Conservation (phyloP, 441 rosid species). For the Manihot esculenta region DNA sequence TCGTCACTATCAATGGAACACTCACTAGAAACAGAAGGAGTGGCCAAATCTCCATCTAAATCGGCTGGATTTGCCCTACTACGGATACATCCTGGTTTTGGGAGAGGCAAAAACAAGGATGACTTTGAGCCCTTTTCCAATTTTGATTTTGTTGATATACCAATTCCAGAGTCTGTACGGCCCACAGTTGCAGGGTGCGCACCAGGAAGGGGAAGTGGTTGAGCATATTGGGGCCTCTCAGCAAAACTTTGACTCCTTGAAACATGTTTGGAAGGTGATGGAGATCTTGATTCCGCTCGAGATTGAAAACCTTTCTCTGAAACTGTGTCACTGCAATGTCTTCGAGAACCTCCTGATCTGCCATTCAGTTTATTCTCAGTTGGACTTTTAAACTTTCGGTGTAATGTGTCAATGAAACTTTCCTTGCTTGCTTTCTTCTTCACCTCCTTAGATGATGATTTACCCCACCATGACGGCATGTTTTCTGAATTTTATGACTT, state of each 20-base stretch:
- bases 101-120: conserved; percentile 49
- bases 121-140: conserved; percentile 47
- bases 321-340: conserved; percentile 46
- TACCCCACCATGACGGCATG: conserved; percentile 77
- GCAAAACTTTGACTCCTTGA: conserved; percentile 62
- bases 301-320: conserved; percentile 56
- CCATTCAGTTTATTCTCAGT: conserved; percentile 44
- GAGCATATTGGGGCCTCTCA: conserved; percentile 48
- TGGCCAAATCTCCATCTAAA: conserved; percentile 51
- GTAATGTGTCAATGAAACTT: conserved; percentile 49
- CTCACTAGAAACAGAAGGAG: conserved; percentile 59
- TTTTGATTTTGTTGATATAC: conserved; percentile 40
- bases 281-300: conserved; percentile 56
- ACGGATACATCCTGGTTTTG: conserved; percentile 54
- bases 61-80: conserved; percentile 43
- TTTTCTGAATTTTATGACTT: conserved; percentile 21
- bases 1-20: conserved; percentile 61
- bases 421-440: conserved; percentile 65
- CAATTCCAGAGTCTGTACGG: conserved; percentile 52
- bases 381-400: conserved; percentile 49
- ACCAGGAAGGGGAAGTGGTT: conserved; percentile 72
- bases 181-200: conserved; percentile 38
- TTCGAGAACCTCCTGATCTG: conserved; percentile 46
- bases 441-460: conserved; percentile 56
- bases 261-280: conserved; percentile 63